A percentile compares a stretch with the other conserved stretches of the same genome.
Conservation (phyloP, 305 asterid genomes). For the Ilex paraguariensis region DNA sequence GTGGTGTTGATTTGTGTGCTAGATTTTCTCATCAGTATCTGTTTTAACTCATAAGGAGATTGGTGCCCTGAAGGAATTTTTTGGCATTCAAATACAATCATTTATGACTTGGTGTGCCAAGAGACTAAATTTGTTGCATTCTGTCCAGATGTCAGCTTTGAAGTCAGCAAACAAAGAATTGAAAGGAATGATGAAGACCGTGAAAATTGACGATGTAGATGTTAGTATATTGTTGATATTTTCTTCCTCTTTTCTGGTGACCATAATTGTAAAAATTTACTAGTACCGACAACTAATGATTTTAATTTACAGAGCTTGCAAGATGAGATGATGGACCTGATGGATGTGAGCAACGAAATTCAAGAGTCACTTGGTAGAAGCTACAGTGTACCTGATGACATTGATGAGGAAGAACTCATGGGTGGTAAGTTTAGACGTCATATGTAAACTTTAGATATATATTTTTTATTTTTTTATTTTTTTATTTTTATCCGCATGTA, state of each 20-base stretch:
- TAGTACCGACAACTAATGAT: constrained; percentile 11
- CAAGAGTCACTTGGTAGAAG: constrained; percentile 97
- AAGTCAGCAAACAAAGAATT: constrained; percentile 89
- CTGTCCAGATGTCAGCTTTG: constrained; percentile 85
- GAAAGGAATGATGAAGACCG: constrained; percentile 99
- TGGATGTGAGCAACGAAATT: constrained; percentile 95
- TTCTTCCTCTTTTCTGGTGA: neutral
- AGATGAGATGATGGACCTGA: constrained; percentile 98
- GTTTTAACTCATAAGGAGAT: constrained; percentile 7
- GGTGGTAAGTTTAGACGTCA: constrained; percentile 57
- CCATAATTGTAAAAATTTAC: constrained; percentile 4
- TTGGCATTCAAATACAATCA: constrained; percentile 14
- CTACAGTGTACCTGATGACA: constrained; percentile 90
- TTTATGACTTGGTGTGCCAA: constrained; percentile 4
- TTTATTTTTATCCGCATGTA: no score
- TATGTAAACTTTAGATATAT: no score
- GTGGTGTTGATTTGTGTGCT: constrained; percentile 16
- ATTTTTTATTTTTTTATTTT: no score
- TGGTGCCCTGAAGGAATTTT: constrained; percentile 14
- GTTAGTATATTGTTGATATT: constrained; percentile 35
- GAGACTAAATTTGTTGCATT: constrained; percentile 18
- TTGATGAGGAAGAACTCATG: constrained; percentile 93
- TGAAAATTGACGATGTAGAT: constrained; percentile 94
- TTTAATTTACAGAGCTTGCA: constrained; percentile 58
- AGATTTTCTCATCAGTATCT: constrained; percentile 11